phyloP scores from a whole-genome alignment of 306 rosid genomes.

The Herpetospermum pedunculosum region DNA sequence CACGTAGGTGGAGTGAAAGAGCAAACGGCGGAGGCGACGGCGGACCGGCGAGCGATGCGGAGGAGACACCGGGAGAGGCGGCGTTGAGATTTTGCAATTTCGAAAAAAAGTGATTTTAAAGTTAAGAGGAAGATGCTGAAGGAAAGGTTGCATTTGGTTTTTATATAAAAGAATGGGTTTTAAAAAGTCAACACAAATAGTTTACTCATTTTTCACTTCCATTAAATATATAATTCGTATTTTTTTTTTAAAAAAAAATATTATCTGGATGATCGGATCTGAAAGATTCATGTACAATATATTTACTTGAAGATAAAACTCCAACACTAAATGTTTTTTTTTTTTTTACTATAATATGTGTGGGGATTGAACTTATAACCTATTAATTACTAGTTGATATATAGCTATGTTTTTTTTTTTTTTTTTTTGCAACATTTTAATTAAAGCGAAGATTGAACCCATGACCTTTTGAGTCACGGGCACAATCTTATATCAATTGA shows the following conservation, averaged over 20 bases:
- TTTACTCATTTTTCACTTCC: neutral
- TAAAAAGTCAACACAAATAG: neutral
- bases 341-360: no score
- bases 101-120: neutral
- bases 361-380: no score
- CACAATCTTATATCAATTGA: no score
- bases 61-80: constrained; percentile 1
- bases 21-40: neutral
- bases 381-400: no score
- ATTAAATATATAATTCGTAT: neutral
- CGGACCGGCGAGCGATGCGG: neutral
- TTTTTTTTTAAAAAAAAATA: neutral
- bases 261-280: neutral
- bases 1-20: constrained; percentile 19
- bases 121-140: neutral
- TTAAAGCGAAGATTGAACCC: no score
- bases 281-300: no score
- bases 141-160: neutral
- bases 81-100: neutral
- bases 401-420: no score
- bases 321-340: no score
- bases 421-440: no score
- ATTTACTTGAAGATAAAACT: no score
- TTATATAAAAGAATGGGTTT: neutral
- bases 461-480: no score